Conservation (phyloP, 345 rosid genomes). For the Acer campestre region DNA sequence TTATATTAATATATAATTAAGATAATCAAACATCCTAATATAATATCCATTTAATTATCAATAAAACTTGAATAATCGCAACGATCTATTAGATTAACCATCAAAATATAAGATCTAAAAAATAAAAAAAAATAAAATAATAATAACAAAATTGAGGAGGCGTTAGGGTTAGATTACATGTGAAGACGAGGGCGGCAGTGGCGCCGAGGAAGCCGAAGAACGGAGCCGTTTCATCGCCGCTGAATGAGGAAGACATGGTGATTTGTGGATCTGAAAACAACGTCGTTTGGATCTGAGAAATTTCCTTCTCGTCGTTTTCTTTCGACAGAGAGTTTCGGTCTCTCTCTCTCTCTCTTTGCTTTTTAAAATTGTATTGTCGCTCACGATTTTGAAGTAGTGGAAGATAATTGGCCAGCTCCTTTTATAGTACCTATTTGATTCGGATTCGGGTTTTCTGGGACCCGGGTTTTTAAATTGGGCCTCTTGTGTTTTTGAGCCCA, state of each 20-base stretch:
- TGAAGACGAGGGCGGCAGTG: constrained; percentile 87
- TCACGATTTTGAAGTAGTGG: constrained; percentile 1
- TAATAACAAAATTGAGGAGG: too few relatives aligned
- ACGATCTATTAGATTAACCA: neutral
- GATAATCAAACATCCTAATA: neutral
- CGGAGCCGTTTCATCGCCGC: constrained; percentile 89
- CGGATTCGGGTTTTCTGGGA: neutral
- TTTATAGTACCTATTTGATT: neutral
- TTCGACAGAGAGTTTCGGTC: constrained; percentile 7
- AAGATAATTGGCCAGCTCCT: neutral
- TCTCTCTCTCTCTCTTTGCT: neutral
- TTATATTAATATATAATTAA: neutral
- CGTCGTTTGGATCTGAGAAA: constrained; percentile 18
- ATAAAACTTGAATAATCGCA: neutral
- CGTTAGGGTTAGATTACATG: constrained; percentile 46
- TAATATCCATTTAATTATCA: neutral
- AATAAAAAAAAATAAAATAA: neutral
- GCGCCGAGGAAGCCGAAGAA: constrained; percentile 93
- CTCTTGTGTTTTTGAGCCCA: neutral
- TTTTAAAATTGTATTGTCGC: neutral
- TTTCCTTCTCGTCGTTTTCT: neutral
- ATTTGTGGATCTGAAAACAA: constrained; percentile 34
- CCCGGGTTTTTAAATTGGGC: neutral
- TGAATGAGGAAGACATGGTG: constrained; percentile 60
- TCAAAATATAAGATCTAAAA: neutral